These are phyloP conservation scores for Aspergillus transmontanensis DNA, from an alignment of 2,329 filamentous ascomycete genomes.

Conservation along the genomic window DNA sequence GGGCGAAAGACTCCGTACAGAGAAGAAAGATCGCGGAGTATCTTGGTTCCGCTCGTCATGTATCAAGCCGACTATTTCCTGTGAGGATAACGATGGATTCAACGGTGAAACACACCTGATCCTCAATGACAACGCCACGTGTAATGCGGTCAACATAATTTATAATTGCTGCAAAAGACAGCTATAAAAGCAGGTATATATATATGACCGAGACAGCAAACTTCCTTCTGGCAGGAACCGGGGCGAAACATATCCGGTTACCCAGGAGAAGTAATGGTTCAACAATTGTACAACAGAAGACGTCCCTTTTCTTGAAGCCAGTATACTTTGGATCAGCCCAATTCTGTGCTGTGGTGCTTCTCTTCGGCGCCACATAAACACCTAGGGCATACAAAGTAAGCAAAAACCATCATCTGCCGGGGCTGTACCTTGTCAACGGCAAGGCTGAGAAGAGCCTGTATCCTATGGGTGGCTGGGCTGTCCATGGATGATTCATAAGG, in stretches of 20 bases:
- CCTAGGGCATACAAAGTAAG: too few species aligned
- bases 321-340: background rate
- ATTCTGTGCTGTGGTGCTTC: background rate
- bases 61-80: background rate
- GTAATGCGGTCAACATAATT: background rate
- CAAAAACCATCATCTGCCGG: too few species aligned
- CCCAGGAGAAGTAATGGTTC: background rate
- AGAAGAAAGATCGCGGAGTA: background rate
- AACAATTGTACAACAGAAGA: background rate
- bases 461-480: background rate
- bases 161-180: background rate
- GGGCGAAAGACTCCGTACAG: background rate
- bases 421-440: background rate
- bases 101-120: background rate
- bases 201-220: background rate
- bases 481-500: background rate
- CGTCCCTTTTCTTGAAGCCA: background rate
- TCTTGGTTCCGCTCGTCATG: background rate
- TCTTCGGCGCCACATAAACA: background rate
- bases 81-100: background rate
- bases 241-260: background rate
- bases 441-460: background rate
- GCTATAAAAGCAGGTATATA: background rate
- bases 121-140: background rate
- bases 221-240: background rate